Evolutionary conservation across 2,329 filamentous ascomycete species (phyloP), one percentile per base, ranked within the genome.

Genomic region (Fusarium sp.): DNA sequence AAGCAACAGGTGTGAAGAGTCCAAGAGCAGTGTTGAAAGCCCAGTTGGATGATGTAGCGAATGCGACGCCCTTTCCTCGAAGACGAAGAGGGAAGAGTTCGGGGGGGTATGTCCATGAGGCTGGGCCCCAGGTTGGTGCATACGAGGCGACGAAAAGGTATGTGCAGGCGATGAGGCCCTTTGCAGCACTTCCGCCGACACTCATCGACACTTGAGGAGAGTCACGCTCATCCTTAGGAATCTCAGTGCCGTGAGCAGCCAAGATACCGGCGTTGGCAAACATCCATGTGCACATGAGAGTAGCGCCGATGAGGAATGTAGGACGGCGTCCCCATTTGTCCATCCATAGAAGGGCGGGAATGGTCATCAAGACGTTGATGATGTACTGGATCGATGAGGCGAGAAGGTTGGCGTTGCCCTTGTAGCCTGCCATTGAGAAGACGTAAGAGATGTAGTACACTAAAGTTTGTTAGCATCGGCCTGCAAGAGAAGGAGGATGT

Each of bases 361-460:
- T 79, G 1, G 93, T 95, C 90, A 94, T 93, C 58, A 91, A 67
- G 4, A 95, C 93, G 79, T 95, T 95, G 84, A 95, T 93, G 75
- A 94, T 86, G 70, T 89, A 89, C 73, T 88, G 85, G 23, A 90
- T 87, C 9, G 85, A 86, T 0, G 87, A 88, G 3, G 87, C 87
- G 51, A 88, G 82, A 15, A 89, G 80, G 41, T 86, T 86, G 68
- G 86, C 80, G 63, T 89, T 86, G 15, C 81, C 80, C 18, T 55
- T 64, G 60, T 83, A 83, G 0, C 82, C 82, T 0, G 82, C 82
- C 81, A 83, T 83, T 29, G 76, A 76, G 62, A 83, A 83, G 11
- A 83, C 79, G 37, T 80, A 82, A 8, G 78, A 77, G 71, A 92
- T 91, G 76, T 92, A 92, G 81, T 90, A 91, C 89, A 91, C 74